A percentile compares a stretch with the other conserved stretches of the same genome.
Conservation (phyloP, 495 filamentous ascomycete genomes). For the Cudoniella acicularis region DNA sequence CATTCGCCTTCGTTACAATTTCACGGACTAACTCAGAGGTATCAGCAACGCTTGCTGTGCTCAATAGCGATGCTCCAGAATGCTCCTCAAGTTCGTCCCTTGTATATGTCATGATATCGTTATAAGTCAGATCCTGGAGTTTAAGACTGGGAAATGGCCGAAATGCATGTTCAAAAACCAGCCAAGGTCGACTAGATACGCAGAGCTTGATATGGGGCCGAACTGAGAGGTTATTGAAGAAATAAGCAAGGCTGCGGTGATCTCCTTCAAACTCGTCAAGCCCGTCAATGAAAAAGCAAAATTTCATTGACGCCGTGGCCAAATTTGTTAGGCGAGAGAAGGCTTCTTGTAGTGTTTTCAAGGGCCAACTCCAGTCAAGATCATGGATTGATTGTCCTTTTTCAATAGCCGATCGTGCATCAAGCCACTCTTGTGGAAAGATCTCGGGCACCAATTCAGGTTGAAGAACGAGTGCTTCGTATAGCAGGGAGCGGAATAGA, state of each 20-base stretch:
- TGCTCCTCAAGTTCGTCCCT: background rate
- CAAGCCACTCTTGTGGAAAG: conserved; percentile 16
- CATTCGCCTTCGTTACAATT: conserved; percentile 26
- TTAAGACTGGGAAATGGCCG: background rate
- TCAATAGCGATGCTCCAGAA: too few relatives aligned
- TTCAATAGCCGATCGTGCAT: too few relatives aligned
- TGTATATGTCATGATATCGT: background rate
- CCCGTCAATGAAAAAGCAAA: conserved; percentile 43
- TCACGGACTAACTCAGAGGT: conserved; percentile 12
- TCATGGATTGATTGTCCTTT: background rate
- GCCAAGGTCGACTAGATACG: conserved; percentile 31
- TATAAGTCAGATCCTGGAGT: conserved; percentile 5
- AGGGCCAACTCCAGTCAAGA: background rate
- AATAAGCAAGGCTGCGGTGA: conserved; percentile 17
- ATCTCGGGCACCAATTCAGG: conserved; percentile 16
- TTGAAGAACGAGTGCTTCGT: conserved; percentile 16
- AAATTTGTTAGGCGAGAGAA: conserved; percentile 12
- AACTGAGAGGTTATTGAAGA: conserved; percentile 13
- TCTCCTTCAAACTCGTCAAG: too few relatives aligned
- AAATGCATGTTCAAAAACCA: conserved; percentile 28
- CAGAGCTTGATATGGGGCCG: conserved; percentile 28
- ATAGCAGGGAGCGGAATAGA: conserved; percentile 25
- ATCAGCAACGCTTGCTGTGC: background rate
- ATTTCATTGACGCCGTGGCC: conserved; percentile 2
- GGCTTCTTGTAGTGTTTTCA: background rate